phyloP scores from a whole-genome alignment of 441 rosid species.

The Viola pubescens region DNA sequence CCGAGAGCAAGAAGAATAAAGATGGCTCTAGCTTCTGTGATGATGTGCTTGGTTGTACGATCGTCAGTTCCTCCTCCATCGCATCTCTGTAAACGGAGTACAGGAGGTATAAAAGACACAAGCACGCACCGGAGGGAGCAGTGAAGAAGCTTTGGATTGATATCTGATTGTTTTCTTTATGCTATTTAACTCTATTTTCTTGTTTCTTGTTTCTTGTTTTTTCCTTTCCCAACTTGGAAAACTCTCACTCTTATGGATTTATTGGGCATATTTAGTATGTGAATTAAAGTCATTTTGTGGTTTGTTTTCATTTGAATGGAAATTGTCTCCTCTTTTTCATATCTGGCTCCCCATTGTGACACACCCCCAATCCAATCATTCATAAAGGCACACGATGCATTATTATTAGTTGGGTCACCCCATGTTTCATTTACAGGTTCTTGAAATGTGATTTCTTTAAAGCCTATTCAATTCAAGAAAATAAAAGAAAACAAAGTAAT shows the following conservation, averaged over 20 bases:
- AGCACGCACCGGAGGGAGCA: neutral
- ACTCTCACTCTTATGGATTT: slow-evolving; percentile 2
- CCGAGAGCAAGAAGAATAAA: slow-evolving; percentile 24
- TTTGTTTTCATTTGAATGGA: neutral
- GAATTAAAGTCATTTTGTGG: slow-evolving; percentile 5
- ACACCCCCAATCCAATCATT: neutral
- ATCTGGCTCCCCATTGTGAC: neutral
- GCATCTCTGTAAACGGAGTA: slow-evolving; percentile 20
- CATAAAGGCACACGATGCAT: neutral
- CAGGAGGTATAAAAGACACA: neutral
- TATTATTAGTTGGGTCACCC: neutral
- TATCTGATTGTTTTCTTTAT: neutral
- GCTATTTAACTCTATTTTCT: slow-evolving; percentile 2
- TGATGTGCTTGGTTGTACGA: slow-evolving; percentile 31
- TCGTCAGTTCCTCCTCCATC: slow-evolving; percentile 28
- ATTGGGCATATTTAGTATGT: slow-evolving; percentile 8
- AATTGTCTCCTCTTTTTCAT: neutral
- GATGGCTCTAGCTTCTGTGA: slow-evolving; percentile 29
- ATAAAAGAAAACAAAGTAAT: neutral
- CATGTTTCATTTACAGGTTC: neutral
- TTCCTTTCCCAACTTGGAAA: neutral
- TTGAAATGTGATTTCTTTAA: neutral
- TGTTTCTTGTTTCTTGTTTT: neutral
- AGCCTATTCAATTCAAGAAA: neutral
- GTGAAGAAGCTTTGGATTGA: slow-evolving; percentile 3